phyloP scores from a whole-genome alignment of 164 flowering plant species.

The Vitis labrusca region DNA sequence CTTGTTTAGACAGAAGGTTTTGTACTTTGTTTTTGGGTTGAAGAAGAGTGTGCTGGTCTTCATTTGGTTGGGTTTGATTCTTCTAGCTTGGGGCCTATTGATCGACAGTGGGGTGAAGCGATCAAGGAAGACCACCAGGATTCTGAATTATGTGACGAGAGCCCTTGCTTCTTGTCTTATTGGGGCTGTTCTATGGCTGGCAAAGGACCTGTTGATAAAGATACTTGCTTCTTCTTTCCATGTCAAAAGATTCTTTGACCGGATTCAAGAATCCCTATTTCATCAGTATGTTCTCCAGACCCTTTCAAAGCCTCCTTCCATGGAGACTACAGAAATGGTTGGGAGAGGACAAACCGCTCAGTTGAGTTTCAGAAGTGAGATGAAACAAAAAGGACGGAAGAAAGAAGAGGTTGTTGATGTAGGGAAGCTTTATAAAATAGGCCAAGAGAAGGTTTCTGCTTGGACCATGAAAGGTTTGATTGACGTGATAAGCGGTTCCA shows the following conservation, averaged over 20 bases:
- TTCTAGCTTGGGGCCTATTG: conserved; percentile 48
- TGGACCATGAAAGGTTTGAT: conserved; percentile 79
- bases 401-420: conserved; percentile 64
- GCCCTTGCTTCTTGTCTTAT: conserved; percentile 33
- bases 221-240: conserved; percentile 50
- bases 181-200: conserved; percentile 43
- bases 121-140: conserved; percentile 17
- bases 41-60: conserved; percentile 40
- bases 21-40: conserved; percentile 43
- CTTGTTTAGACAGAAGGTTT: conserved; percentile 43
- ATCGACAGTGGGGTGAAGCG: conserved; percentile 36
- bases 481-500: conserved; percentile 44
- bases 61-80: conserved; percentile 49
- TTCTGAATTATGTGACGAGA: conserved; percentile 38
- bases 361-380: conserved; percentile 45
- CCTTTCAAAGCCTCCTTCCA: conserved; percentile 48
- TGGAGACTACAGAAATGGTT: conserved; percentile 25
- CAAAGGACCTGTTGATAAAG: conserved; percentile 45
- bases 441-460: conserved; percentile 71
- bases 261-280: conserved; percentile 54
- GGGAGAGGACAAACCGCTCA: conserved; percentile 32
- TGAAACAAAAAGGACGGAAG: conserved; percentile 34
- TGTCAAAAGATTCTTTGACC: conserved; percentile 48
- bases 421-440: conserved; percentile 61
- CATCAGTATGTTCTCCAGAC: conserved; percentile 51